Evolutionary conservation across 2,329 filamentous ascomycete species (phyloP), one percentile per base, ranked within the genome.

Genomic region (Exophiala sp.): DNA sequence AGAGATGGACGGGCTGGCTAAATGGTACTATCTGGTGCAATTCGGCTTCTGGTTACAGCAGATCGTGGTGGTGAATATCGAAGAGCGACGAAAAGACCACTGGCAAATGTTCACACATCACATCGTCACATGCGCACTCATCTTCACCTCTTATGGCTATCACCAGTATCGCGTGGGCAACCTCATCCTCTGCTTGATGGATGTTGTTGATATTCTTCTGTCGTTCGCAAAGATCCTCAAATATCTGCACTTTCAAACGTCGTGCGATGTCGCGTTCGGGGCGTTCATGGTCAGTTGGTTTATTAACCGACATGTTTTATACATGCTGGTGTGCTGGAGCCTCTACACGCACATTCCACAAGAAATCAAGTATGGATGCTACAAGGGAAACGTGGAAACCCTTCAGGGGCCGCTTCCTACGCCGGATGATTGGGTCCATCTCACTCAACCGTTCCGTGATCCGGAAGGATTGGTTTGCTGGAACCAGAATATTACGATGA

Each of bases 21-120:
- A 97, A 75, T 84, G 82, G 71, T 99, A 99, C 72, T 89, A 95
- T 65, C 79, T 99, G 32, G 86, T 86, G 11, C 91, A 97, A 70
- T 88, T 91, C 72, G 86, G 87, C 20, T 97, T 96, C 71, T 96
- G 90, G 87, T 72, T 96, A 44, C 92, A 97, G 74, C 91, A 96
- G 73, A 88, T 97, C 61, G 77, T 96, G 32, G 89, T 96, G 54
- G 89, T 97, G 69, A 87, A 96, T 72, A 91, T 97, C 56, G 94
- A 99, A 72, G 89, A 95, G 73, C 84, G 88, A 62, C 83, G 94
- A 66, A 97, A 97, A 75, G 94, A 99, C 65, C 87, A 96, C 72
- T 88, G 84, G 76, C 92, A 97, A 72, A 97, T 97, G 94, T 84
- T 97, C 63, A 86, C 84, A 14, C 94, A 97, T 71, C 94, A 99